These are phyloP conservation scores for Neltuma alba DNA, from an alignment of 306 rosid genomes.

Conservation along the genomic window DNA sequence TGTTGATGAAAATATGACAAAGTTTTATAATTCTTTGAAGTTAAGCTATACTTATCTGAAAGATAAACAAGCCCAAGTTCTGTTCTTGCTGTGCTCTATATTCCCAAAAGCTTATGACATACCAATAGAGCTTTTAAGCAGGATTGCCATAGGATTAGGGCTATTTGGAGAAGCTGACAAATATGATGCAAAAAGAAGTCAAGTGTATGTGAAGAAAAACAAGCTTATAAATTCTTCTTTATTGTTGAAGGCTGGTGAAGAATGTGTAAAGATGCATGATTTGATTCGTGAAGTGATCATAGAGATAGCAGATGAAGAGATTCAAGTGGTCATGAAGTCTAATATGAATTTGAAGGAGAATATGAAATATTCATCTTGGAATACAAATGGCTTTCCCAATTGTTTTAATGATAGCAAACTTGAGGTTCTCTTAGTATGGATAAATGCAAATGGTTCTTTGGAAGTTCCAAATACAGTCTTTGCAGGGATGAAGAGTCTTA, in stretches of 20 bases:
- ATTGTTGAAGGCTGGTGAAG: background rate
- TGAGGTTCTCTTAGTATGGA: background rate
- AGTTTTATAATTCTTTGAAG: constrained; percentile 21
- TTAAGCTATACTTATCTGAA: constrained; percentile 28
- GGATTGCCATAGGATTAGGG: constrained; percentile 13
- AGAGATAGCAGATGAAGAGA: too few species aligned
- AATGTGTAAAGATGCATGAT: constrained; percentile 35
- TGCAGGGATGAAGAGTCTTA: constrained; percentile 7
- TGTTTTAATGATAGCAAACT: constrained; percentile 7
- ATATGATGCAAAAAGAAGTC: background rate
- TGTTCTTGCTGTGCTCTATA: constrained; percentile 27
- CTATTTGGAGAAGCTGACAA: background rate
- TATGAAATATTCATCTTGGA: constrained; percentile 4
- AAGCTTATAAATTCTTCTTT: constrained; percentile 21
- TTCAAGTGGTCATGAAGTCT: too few species aligned
- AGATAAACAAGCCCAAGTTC: background rate
- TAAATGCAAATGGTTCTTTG: background rate
- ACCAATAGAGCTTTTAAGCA: background rate
- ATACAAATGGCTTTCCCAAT: background rate
- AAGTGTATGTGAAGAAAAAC: background rate
- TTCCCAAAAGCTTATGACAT: too few species aligned
- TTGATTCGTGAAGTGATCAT: background rate
- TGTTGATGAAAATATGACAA: background rate
- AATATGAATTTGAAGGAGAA: background rate
- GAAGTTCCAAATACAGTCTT: background rate